Conservation (phyloP, 176 grass and related monocot genomes). For the Pontederia paniculata region DNA sequence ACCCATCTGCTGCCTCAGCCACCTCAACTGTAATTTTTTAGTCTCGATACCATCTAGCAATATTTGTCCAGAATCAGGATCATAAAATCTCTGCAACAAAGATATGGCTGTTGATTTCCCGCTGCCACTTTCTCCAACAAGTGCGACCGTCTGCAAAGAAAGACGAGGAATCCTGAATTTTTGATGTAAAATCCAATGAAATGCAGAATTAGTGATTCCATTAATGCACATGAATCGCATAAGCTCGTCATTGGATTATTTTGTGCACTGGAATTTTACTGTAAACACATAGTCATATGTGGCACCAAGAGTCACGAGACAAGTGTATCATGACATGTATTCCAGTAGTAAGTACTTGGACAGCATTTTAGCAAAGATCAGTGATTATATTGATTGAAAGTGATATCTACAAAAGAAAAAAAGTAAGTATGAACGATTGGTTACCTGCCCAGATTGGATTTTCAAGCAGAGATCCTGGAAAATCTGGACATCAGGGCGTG, state of each 20-base stretch:
- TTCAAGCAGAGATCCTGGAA: constrained; percentile 78
- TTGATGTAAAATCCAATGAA: too few species aligned
- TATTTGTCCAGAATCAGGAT: constrained; percentile 67
- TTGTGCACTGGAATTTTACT: too few species aligned
- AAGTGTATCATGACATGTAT: too few species aligned
- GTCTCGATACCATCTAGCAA: constrained; percentile 81
- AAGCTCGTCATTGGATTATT: too few species aligned
- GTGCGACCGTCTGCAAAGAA: constrained; percentile 61
- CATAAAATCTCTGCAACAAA: constrained; percentile 85
- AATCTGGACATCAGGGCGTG: constrained; percentile 86
- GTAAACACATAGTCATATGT: too few species aligned
- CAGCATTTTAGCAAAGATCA: too few species aligned
- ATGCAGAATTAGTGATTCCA: constrained; percentile 6
- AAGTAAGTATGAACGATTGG: too few species aligned
- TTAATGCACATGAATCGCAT: too few species aligned
- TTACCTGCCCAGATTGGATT: constrained; percentile 76
- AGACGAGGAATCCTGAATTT: constrained; percentile 1
- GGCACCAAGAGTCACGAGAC: too few species aligned
- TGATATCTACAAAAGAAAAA: too few species aligned
- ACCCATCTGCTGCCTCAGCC: constrained; percentile 95
- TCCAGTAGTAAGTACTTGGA: too few species aligned
- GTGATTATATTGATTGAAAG: too few species aligned
- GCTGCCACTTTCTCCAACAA: constrained; percentile 92
- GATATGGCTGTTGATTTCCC: constrained; percentile 93
- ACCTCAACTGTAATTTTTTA: constrained; percentile 75